Base-by-base conservation (phyloP, 371 early-diverging fungal genomes). In the Actinomortierella ambigua region DNA sequence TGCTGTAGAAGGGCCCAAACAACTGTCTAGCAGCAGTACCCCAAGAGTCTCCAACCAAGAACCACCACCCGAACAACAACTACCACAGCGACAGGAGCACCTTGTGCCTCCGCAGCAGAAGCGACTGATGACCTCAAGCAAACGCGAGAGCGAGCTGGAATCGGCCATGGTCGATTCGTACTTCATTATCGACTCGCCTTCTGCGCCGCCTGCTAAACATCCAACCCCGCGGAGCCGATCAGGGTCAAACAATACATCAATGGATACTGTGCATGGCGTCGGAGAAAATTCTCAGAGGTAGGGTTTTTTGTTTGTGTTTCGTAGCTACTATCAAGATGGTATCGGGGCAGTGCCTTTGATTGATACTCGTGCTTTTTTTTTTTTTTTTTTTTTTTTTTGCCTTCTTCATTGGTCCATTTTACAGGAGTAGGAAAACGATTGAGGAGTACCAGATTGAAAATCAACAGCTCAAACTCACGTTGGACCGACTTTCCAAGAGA, bases 401-500 rank as follows among this genome's bases (percentile, higher is more conserved):
- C 29, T 24, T 27, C 13, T 26, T 52, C n/a, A n/a, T n/a, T n/a
- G n/a, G n/a, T n/a, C n/a, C n/a, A n/a, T n/a, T n/a, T n/a, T n/a
- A n/a, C n/a, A 34, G 34, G 11, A 34, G 34, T 2, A 61, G 62
- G 11, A 85, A 86, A 67, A 82, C 87, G 42, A 41, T 69, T 28
- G 87, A 90, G 57, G 89, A 89, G 65, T 83, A 85, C 43, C 76
- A 79, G 15, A 63, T 85, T 20, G 93, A 93, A 62, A 94, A 96
- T 62, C 79, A 84, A 42, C 82, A 87, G 14, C 73, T 94, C 22
- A 87, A 86, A 52, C 63, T 76, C 50, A 83, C 88, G 1, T 61
- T 93, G 8, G 86, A 87, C 50, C 77, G 76, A 7, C 69, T 93
- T 6, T 81, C 87, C 15, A 80, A 79, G 55, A 77, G 86, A 20